Percentiles rank a stretch among this genome's conserved stretches.
Evolutionary conservation across 192 early-diverging fungal genomes (phyloP).

Genomic region (Kappamyces sp.): DNA sequence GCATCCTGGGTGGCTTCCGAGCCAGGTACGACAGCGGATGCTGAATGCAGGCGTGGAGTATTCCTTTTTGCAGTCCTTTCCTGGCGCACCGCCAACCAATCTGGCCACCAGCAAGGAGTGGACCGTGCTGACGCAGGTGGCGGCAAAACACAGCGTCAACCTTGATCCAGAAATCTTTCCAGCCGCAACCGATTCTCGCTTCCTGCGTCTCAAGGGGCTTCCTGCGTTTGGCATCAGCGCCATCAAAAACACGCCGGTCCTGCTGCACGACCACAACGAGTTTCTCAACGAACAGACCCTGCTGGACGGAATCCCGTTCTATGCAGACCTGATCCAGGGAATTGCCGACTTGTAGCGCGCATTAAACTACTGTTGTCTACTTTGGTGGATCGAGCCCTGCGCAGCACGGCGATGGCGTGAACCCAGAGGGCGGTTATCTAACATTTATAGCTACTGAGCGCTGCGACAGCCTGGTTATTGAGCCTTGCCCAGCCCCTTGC

Average conservation of each 20-base stretch:
- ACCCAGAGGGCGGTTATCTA: too few species aligned
- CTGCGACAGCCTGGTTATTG: too few species aligned
- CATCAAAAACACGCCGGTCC: slow-evolving; percentile 66
- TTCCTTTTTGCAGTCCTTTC: slow-evolving; percentile 60
- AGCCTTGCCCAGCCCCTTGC: too few species aligned
- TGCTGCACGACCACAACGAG: slow-evolving; percentile 86
- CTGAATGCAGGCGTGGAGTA: slow-evolving; percentile 31
- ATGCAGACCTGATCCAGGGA: slow-evolving; percentile 49
- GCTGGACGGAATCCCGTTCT: slow-evolving; percentile 70
- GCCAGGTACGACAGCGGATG: slow-evolving; percentile 29
- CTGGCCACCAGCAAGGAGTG: slow-evolving; percentile 59
- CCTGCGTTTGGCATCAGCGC: slow-evolving; percentile 81
- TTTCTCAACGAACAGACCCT: slow-evolving; percentile 70
- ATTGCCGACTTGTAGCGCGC: not conserved
- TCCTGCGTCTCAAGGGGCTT: slow-evolving; percentile 65
- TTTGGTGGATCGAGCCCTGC: not conserved
- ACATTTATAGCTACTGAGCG: too few species aligned
- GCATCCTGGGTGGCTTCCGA: slow-evolving; percentile 36
- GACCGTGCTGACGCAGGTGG: slow-evolving; percentile 50
- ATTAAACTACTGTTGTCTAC: not conserved
- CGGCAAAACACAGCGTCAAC: slow-evolving; percentile 35
- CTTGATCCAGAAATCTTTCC: slow-evolving; percentile 77
- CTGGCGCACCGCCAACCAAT: slow-evolving; percentile 49
- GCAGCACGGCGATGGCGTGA: not conserved
- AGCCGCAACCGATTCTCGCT: slow-evolving; percentile 77